Percentiles rank a stretch among this genome's conserved stretches.
Conservation (phyloP, 2,329 filamentous ascomycete species). For the Clonostachys chloroleuca region DNA sequence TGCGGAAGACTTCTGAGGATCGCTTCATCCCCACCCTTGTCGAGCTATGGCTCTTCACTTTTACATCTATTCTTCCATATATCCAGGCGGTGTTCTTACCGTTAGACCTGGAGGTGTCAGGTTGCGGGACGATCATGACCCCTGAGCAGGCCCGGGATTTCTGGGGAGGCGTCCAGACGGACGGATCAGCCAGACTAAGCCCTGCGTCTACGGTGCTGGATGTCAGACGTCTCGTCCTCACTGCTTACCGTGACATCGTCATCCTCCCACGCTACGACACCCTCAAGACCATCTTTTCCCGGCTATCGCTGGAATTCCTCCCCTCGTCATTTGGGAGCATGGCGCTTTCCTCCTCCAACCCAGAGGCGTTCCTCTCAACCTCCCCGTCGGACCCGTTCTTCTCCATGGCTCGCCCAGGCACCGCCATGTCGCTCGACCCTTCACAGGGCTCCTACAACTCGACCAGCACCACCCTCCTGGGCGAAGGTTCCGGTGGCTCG, state of each 20-base stretch:
- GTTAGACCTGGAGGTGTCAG: constrained; percentile 88
- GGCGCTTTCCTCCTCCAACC: constrained; percentile 48
- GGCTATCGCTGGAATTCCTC: constrained; percentile 77
- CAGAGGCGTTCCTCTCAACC: constrained; percentile 43
- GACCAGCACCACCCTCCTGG: constrained; percentile 75
- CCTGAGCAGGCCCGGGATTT: constrained; percentile 80
- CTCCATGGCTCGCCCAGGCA: constrained; percentile 58
- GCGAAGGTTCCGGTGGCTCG: constrained; percentile 45
- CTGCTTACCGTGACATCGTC: constrained; percentile 82
- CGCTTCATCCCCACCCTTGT: constrained; percentile 86
- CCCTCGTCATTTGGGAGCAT: constrained; percentile 48
- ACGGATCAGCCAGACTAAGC: constrained; percentile 34
- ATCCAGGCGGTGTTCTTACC: constrained; percentile 94
- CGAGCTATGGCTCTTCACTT: constrained; percentile 91
- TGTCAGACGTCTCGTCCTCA: constrained; percentile 82
- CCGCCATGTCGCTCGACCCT: constrained; percentile 70
- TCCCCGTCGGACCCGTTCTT: constrained; percentile 40
- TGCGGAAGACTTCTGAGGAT: constrained; percentile 77
- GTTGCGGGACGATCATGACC: constrained; percentile 74
- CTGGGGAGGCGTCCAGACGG: constrained; percentile 67
- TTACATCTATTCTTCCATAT: constrained; percentile 85
- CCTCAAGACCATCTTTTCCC: constrained; percentile 85
- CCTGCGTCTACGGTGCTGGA: constrained; percentile 61
- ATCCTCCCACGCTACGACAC: constrained; percentile 86
- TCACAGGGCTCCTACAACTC: constrained; percentile 76